Percentiles rank a stretch among this genome's conserved stretches.
Conservation (phyloP, 306 rosid species). For the Acacia melanoxylon region DNA sequence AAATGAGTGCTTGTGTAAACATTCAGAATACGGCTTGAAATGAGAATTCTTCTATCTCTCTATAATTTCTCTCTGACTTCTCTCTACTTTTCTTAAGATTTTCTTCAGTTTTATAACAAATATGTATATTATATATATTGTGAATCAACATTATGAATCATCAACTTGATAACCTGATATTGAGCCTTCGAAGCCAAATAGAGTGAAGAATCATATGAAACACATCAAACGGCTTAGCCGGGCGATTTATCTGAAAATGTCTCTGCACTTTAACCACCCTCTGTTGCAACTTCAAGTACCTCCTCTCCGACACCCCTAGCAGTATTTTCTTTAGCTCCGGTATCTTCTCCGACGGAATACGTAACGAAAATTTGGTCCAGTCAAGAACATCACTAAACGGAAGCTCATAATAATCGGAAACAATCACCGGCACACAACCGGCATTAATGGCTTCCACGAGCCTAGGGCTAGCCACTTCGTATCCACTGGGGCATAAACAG, state of each 20-base stretch:
- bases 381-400: constrained; percentile 74
- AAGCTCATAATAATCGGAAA: constrained; percentile 51
- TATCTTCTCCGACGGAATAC: constrained; percentile 49
- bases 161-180: constrained; percentile 31
- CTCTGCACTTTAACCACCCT: constrained; percentile 52
- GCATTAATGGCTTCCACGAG: constrained; percentile 55
- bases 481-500: constrained; percentile 83
- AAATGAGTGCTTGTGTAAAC: too few relatives aligned
- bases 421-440: constrained; percentile 74
- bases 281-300: constrained; percentile 48
- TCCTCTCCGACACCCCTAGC: constrained; percentile 29
- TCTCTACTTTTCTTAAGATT: too few relatives aligned
- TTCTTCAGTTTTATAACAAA: too few relatives aligned
- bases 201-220: constrained; percentile 80
- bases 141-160: background rate
- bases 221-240: constrained; percentile 59
- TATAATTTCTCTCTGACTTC: too few relatives aligned
- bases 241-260: constrained; percentile 61
- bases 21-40: too few relatives aligned
- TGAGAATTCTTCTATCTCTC: too few relatives aligned
- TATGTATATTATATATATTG: too few relatives aligned
- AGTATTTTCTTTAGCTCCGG: constrained; percentile 55
- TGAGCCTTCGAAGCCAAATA: constrained; percentile 71
- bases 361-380: constrained; percentile 62
- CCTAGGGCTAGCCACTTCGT: constrained; percentile 84